These are phyloP conservation scores for Penicillium corylophilum DNA, from an alignment of 2,329 filamentous ascomycete species.

Conservation along the genomic window DNA sequence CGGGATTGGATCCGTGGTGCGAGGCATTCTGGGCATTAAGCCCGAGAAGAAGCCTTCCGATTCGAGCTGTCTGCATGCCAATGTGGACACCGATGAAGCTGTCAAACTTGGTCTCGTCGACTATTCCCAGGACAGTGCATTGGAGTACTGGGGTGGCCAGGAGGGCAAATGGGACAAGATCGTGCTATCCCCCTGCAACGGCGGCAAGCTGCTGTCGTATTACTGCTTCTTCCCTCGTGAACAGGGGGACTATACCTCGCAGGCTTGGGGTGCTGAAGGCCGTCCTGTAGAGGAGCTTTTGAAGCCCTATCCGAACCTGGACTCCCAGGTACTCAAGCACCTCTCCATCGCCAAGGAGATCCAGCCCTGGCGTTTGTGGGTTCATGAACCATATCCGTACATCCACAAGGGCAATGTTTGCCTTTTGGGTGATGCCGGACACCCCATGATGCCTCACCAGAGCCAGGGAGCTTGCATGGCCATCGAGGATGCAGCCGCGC, in stretches of 20 bases:
- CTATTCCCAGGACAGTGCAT: constrained; percentile 59
- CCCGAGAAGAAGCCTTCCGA: constrained; percentile 61
- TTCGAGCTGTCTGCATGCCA: constrained; percentile 64
- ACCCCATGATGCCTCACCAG: constrained; percentile 70
- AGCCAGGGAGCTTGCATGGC: constrained; percentile 69
- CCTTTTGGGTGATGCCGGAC: constrained; percentile 65
- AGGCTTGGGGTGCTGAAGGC: constrained; percentile 58
- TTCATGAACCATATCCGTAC: constrained; percentile 63
- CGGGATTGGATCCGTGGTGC: constrained; percentile 66
- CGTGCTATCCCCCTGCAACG: constrained; percentile 67
- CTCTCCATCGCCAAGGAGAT: constrained; percentile 62
- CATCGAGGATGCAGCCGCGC: constrained; percentile 63
- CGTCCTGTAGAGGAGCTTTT: constrained; percentile 59
- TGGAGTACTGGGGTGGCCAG: constrained; percentile 69
- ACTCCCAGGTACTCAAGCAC: constrained; percentile 57
- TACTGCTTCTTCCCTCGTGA: constrained; percentile 68
- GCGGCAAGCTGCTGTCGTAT: constrained; percentile 63
- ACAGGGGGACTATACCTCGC: constrained; percentile 60
- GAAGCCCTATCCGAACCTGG: constrained; percentile 60
- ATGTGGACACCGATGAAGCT: constrained; percentile 62
- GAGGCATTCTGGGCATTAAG: constrained; percentile 61
- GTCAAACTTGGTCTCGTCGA: constrained; percentile 61
- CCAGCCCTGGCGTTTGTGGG: constrained; percentile 65
- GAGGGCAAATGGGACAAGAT: constrained; percentile 66
- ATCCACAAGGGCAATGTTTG: constrained; percentile 54